Conservation (phyloP, 176 grass and related monocot species). For the Hyparrhenia diplandra region DNA sequence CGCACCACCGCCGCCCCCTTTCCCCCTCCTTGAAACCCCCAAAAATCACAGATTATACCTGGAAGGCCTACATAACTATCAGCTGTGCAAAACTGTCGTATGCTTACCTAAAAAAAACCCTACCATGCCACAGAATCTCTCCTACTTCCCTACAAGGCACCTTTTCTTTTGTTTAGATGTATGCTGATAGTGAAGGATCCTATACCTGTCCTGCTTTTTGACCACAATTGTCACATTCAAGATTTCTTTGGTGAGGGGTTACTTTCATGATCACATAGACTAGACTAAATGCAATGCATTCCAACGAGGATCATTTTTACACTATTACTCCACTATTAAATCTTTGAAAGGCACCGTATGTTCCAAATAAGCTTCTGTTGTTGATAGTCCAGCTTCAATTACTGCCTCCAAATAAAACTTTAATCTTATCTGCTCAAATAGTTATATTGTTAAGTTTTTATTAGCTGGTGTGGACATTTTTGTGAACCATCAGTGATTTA, state of each 20-base stretch:
- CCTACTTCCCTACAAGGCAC: slow-evolving; percentile 18
- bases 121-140: slow-evolving; percentile 29
- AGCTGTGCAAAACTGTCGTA: not conserved
- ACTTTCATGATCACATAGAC: slow-evolving; percentile 39
- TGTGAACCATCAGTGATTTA: slow-evolving; percentile 9
- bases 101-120: slow-evolving; percentile 22
- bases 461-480: slow-evolving; percentile 6
- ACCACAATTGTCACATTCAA: slow-evolving; percentile 40
- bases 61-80: not conserved
- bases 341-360: not conserved
- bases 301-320: slow-evolving; percentile 24
- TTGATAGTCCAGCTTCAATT: slow-evolving; percentile 19
- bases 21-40: not conserved
- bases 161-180: slow-evolving; percentile 46
- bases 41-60: not conserved
- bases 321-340: not conserved
- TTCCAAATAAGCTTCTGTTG: slow-evolving; percentile 19
- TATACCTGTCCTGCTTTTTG: slow-evolving; percentile 39
- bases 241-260: slow-evolving; percentile 40
- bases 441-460: slow-evolving; percentile 1
- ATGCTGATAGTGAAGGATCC: slow-evolving; percentile 33
- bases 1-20: too few relatives aligned
- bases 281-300: slow-evolving; percentile 20
- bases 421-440: not conserved
- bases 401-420: not conserved